Conservation (phyloP, 75 land plant genomes). For the Selaginella tamariscina region DNA sequence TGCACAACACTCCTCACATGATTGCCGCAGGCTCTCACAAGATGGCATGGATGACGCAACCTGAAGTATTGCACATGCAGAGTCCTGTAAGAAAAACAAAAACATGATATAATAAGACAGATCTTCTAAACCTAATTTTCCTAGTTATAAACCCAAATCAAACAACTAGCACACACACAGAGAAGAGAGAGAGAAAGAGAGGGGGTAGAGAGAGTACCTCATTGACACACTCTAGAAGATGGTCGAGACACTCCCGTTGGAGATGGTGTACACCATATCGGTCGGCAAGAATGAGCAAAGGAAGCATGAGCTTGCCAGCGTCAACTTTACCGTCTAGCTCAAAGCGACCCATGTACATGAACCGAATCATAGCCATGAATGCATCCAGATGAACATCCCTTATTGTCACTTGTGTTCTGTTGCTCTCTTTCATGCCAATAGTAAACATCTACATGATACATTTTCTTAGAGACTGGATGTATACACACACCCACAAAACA, state of each 20-base stretch:
- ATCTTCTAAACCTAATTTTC: too few relatives aligned
- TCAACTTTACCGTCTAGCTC: conserved; percentile 27
- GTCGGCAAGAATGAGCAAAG: conserved; percentile 67
- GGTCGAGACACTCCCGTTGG: conserved; percentile 69
- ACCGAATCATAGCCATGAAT: conserved; percentile 55
- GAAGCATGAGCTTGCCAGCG: conserved; percentile 36
- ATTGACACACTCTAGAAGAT: conserved; percentile 44
- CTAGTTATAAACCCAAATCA: too few relatives aligned
- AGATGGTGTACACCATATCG: conserved; percentile 61
- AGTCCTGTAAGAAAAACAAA: conserved; percentile 49
- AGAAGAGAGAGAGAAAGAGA: neutral
- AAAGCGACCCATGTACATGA: conserved; percentile 69
- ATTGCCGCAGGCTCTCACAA: conserved; percentile 64
- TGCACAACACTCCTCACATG: conserved; percentile 72
- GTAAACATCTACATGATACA: conserved; percentile 76
- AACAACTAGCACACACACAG: too few relatives aligned
- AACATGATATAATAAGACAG: too few relatives aligned
- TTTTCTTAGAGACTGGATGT: neutral
- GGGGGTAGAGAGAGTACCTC: conserved; percentile 35
- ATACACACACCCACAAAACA: neutral
- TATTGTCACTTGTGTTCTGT: conserved; percentile 37
- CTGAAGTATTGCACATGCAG: conserved; percentile 68
- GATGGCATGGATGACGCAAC: conserved; percentile 57
- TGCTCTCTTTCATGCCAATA: conserved; percentile 86
- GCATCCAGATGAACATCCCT: conserved; percentile 51